A percentile compares a stretch with the other conserved stretches of the same genome.
Evolutionary conservation across 371 early-diverging fungal genomes (phyloP).

Genomic region (Syncephalastrum contaminatum): DNA sequence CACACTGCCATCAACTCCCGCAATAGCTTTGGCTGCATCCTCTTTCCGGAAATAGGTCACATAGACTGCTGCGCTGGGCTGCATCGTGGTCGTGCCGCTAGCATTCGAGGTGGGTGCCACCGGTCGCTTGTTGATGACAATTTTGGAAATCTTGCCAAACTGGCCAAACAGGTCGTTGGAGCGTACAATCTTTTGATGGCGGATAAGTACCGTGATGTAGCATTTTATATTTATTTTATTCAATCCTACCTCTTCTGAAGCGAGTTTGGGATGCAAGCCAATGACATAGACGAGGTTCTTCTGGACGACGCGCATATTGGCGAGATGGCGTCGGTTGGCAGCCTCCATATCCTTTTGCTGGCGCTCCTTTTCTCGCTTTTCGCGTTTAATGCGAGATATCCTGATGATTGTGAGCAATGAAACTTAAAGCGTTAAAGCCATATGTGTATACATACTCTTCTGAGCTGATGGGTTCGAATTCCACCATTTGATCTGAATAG

Average conservation of each 20-base stretch:
- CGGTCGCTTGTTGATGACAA: slow-evolving; percentile 80
- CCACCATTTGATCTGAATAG: slow-evolving; percentile 84
- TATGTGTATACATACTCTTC: slow-evolving; percentile 70
- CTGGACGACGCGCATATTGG: slow-evolving; percentile 92
- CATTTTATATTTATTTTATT: neutral
- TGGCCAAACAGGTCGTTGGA: slow-evolving; percentile 94
- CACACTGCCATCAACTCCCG: slow-evolving; percentile 90
- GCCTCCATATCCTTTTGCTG: slow-evolving; percentile 89
- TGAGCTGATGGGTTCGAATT: slow-evolving; percentile 85
- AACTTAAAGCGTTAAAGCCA: too few relatives aligned
- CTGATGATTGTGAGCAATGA: slow-evolving; percentile 20
- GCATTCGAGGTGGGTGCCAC: slow-evolving; percentile 56
- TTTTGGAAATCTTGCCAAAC: slow-evolving; percentile 91
- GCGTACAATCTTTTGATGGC: slow-evolving; percentile 60
- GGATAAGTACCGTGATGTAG: neutral
- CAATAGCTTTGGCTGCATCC: slow-evolving; percentile 88
- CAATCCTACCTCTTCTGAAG: slow-evolving; percentile 79
- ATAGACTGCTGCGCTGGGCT: slow-evolving; percentile 78
- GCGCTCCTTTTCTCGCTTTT: slow-evolving; percentile 85
- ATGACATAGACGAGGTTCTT: slow-evolving; percentile 95
- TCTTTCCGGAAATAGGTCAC: slow-evolving; percentile 87
- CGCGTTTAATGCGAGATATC: slow-evolving; percentile 62
- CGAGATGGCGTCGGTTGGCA: slow-evolving; percentile 82
- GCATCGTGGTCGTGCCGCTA: slow-evolving; percentile 41
- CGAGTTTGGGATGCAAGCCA: slow-evolving; percentile 82